Evolutionary conservation across 2,329 filamentous ascomycete genomes (phyloP).

Genomic region (Dactylellina parvicollis): DNA sequence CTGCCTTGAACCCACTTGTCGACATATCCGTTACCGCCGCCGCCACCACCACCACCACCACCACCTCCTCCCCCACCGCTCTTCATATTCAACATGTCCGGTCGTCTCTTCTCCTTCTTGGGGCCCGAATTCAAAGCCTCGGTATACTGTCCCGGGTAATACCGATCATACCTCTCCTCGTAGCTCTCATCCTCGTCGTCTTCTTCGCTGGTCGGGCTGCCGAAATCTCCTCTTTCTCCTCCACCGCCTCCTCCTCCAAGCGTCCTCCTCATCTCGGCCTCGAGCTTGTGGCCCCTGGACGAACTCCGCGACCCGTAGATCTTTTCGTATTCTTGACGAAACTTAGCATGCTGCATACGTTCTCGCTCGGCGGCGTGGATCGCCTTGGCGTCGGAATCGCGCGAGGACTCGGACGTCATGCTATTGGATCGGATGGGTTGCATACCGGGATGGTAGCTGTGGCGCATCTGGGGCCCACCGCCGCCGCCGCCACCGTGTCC

Average conservation of each 20-base stretch:
- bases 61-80: slow-evolving; percentile 30
- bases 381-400: slow-evolving; percentile 51
- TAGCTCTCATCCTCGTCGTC: slow-evolving; percentile 49
- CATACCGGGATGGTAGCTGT: slow-evolving; percentile 54
- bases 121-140: slow-evolving; percentile 34
- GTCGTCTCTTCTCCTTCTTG: slow-evolving; percentile 51
- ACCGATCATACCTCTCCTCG: slow-evolving; percentile 47
- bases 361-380: slow-evolving; percentile 49
- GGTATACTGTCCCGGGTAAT: slow-evolving; percentile 47
- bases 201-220: slow-evolving; percentile 43
- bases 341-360: slow-evolving; percentile 49
- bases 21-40: slow-evolving; percentile 36
- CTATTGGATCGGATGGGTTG: slow-evolving; percentile 51
- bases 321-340: slow-evolving; percentile 52
- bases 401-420: slow-evolving; percentile 52
- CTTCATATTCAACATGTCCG: slow-evolving; percentile 53
- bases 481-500: slow-evolving; percentile 27
- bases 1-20: slow-evolving; percentile 45
- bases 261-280: slow-evolving; percentile 50
- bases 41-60: slow-evolving; percentile 37
- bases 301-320: slow-evolving; percentile 45
- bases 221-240: slow-evolving; percentile 11
- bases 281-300: slow-evolving; percentile 45
- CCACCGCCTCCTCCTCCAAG: slow-evolving; percentile 37
- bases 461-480: slow-evolving; percentile 47